Evolutionary conservation across 345 rosid genomes (phyloP).

Genomic region (Anastatica hierochuntica): DNA sequence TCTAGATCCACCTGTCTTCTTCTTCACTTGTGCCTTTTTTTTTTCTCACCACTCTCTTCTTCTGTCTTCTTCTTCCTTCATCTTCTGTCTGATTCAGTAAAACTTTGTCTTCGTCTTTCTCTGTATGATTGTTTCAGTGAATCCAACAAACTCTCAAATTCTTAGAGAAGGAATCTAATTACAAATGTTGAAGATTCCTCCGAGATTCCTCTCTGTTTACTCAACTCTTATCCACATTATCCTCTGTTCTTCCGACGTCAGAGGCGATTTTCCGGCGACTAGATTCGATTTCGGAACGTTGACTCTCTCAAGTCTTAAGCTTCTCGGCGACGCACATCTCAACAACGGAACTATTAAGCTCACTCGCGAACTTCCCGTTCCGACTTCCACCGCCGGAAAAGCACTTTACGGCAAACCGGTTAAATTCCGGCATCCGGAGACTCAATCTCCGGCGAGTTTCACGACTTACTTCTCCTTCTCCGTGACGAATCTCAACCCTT

Average conservation of each 20-base stretch:
- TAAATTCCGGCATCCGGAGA: constrained; percentile 50
- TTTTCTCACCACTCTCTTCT: constrained; percentile 13
- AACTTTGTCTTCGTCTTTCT: constrained; percentile 11
- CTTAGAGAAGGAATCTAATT: constrained; percentile 12
- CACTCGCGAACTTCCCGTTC: constrained; percentile 77
- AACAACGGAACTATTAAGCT: constrained; percentile 71
- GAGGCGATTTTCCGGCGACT: constrained; percentile 22
- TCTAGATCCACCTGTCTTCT: constrained; percentile 46
- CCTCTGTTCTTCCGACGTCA: constrained; percentile 29
- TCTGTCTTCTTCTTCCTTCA: constrained; percentile 16
- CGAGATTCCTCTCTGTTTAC: constrained; percentile 16
- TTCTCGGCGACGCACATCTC: constrained; percentile 87
- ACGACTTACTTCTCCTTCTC: constrained; percentile 84
- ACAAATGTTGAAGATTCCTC: constrained; percentile 33
- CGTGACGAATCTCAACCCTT: constrained; percentile 61
- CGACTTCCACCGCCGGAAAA: constrained; percentile 73
- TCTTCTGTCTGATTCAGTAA: constrained; percentile 20
- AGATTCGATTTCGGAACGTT: constrained; percentile 78
- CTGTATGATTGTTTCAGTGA: constrained; percentile 24
- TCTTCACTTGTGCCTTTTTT: constrained; percentile 33
- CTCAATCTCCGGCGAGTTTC: constrained; percentile 52
- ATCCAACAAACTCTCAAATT: constrained; percentile 11
- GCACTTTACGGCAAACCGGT: constrained; percentile 70
- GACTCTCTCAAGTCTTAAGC: constrained; percentile 57
- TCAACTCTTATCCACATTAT: constrained; percentile 20